Evolutionary conservation across 2,329 filamentous ascomycete species (phyloP).

Genomic region (Sporothrix mexicana): DNA sequence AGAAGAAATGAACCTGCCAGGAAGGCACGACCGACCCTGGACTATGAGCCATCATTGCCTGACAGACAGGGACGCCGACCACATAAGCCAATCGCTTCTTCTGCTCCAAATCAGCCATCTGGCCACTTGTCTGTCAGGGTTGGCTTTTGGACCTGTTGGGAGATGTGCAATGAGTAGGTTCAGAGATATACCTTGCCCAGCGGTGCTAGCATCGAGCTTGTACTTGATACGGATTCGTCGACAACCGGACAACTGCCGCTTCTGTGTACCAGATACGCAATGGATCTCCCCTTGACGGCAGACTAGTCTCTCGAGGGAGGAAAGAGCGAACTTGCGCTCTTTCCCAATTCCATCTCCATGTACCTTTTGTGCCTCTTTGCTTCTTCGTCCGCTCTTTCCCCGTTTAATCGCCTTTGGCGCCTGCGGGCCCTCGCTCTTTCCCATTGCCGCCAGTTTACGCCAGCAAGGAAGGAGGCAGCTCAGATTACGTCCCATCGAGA

Average conservation of each 20-base stretch:
- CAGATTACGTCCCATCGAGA: not conserved
- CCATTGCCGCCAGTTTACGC: not conserved
- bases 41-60: not conserved
- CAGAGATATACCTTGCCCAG: no score
- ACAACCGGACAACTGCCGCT: not conserved
- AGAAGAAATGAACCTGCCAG: not conserved
- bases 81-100: not conserved
- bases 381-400: conserved; percentile 2
- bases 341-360: not conserved
- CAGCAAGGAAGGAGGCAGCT: not conserved
- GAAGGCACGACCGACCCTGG: not conserved
- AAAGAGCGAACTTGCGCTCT: conserved; percentile 2
- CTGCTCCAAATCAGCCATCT: not conserved
- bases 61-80: conserved; percentile 1
- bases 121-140: not conserved
- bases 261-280: conserved; percentile 2
- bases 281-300: not conserved
- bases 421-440: not conserved
- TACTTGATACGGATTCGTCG: not conserved
- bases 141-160: no score
- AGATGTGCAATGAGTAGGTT: no score
- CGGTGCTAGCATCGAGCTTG: not conserved
- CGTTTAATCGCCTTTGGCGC: conserved; percentile 6
- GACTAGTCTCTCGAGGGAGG: not conserved
- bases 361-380: not conserved